Evolutionary conservation across 164 flowering plant species (phyloP).

Genomic region (Aristolochia californica): DNA sequence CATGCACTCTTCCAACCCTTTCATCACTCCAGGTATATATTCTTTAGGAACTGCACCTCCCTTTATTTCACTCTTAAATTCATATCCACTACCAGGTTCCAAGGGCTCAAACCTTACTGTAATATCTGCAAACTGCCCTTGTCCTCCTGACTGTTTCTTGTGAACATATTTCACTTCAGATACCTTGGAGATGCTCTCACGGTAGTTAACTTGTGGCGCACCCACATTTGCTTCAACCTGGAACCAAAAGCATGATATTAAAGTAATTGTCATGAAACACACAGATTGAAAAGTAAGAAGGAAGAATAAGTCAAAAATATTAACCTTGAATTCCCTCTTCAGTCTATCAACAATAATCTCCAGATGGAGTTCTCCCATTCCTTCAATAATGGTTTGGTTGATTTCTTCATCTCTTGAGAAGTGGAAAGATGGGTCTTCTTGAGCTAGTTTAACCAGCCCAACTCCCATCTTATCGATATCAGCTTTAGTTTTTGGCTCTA

Average conservation of each 20-base stretch:
- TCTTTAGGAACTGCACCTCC: slow-evolving; percentile 97
- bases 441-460: slow-evolving; percentile 86
- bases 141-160: slow-evolving; percentile 97
- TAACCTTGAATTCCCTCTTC: slow-evolving; percentile 87
- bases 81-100: slow-evolving; percentile 84
- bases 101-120: slow-evolving; percentile 56
- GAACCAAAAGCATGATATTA: no score
- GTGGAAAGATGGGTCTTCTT: slow-evolving; percentile 98
- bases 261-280: background rate
- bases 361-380: slow-evolving; percentile 98
- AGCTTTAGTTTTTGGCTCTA: slow-evolving; percentile 97
- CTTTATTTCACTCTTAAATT: slow-evolving; percentile 91
- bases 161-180: slow-evolving; percentile 81
- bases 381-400: slow-evolving; percentile 94
- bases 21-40: slow-evolving; percentile 90
- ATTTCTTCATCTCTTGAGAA: slow-evolving; percentile 89
- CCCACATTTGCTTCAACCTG: slow-evolving; percentile 98
- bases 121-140: slow-evolving; percentile 94
- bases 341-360: slow-evolving; percentile 95
- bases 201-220: slow-evolving; percentile 96
- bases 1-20: slow-evolving; percentile 92
- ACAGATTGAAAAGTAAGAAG: background rate
- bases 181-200: slow-evolving; percentile 80
- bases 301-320: background rate
- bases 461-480: slow-evolving; percentile 84